These are phyloP conservation scores for Ganoderma lingzhi DNA, from an alignment of 1,284 basidiomycete species.

Conservation along the genomic window DNA sequence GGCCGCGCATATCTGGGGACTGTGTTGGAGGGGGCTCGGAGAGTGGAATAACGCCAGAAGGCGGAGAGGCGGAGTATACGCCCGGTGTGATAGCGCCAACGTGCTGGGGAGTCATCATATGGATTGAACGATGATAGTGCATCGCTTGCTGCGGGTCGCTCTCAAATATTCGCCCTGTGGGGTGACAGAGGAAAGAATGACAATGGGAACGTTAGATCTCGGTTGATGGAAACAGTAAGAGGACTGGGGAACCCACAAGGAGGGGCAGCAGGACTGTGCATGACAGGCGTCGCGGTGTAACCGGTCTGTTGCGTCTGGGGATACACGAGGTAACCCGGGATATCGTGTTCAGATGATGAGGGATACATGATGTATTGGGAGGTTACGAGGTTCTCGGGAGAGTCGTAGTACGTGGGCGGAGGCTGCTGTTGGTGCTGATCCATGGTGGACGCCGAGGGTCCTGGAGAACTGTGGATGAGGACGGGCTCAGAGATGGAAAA, in stretches of 20 bases:
- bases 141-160: conserved; percentile 51
- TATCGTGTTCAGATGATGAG: conserved; percentile 48
- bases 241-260: conserved; percentile 59
- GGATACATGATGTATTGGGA: conserved; percentile 46
- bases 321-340: conserved; percentile 49
- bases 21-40: conserved; percentile 53
- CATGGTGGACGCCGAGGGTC: conserved; percentile 46
- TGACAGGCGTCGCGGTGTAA: conserved; percentile 44
- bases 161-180: conserved; percentile 61
- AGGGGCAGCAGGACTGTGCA: conserved; percentile 48
- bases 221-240: conserved; percentile 46
- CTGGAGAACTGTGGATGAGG: conserved; percentile 33
- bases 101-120: conserved; percentile 39
- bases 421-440: conserved; percentile 50
- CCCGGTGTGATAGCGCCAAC: conserved; percentile 45
- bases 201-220: conserved; percentile 43
- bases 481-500: conserved; percentile 35
- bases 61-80: conserved; percentile 57
- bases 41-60: conserved; percentile 59
- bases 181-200: conserved; percentile 41
- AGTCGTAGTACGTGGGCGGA: conserved; percentile 48
- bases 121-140: conserved; percentile 41
- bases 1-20: no score
- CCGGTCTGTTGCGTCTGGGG: conserved; percentile 44
- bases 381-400: conserved; percentile 47